phyloP scores from a whole-genome alignment of 331 rosid species.

The Pyracantha coccinea region DNA sequence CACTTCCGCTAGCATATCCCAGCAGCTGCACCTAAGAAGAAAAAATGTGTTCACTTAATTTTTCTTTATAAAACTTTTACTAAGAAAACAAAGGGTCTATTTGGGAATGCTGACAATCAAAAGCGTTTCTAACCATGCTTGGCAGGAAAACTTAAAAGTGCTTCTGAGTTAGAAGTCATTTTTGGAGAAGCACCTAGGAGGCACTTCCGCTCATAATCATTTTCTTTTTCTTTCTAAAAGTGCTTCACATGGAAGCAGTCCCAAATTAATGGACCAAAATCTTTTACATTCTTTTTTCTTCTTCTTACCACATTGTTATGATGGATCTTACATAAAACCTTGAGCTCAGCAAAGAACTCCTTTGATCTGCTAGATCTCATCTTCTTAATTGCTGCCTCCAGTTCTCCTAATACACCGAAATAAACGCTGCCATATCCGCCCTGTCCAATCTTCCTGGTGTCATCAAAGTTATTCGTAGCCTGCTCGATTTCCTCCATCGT shows the following conservation, averaged over 20 bases:
- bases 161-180: neutral
- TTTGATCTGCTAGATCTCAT: constrained; percentile 11
- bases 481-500: constrained; percentile 5
- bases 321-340: constrained; percentile 19
- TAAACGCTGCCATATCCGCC: constrained; percentile 14
- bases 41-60: neutral
- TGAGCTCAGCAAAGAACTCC: constrained; percentile 16
- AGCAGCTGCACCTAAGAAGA: constrained; percentile 10
- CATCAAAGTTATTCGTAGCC: constrained; percentile 5
- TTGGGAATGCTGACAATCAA: no score
- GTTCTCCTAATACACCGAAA: constrained; percentile 2
- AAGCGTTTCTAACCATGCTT: neutral
- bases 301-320: constrained; percentile 16
- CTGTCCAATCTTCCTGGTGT: constrained; percentile 13
- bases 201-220: neutral
- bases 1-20: constrained; percentile 14
- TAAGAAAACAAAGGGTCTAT: no score
- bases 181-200: neutral
- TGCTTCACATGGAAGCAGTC: neutral
- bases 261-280: neutral
- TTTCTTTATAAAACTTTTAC: no score
- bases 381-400: constrained; percentile 12
- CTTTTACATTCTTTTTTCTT: neutral
- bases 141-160: no score
- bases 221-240: neutral